phyloP scores from a whole-genome alignment of 768 basidiomycete species.

The Boletus tomentosulus region DNA sequence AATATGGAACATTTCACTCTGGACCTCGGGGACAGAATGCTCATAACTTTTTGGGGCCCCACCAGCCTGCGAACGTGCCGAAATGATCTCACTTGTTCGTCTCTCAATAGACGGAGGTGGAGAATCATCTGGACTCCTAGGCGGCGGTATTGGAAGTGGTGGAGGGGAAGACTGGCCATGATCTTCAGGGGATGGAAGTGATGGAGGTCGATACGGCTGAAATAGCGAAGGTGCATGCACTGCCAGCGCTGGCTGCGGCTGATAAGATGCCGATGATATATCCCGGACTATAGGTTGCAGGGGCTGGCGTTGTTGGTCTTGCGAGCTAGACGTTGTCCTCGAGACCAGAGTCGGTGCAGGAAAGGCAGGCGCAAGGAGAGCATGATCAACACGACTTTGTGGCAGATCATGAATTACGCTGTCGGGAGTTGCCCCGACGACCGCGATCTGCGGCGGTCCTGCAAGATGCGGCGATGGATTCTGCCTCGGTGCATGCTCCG shows the following conservation, averaged over 20 bases:
- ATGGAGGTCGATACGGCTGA: conserved; percentile 21
- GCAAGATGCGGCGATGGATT: conserved; percentile 9
- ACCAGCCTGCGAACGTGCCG: conserved; percentile 13
- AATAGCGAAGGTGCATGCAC: conserved; percentile 23
- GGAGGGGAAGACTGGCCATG: conserved; percentile 25
- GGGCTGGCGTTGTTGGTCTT: conserved; percentile 16
- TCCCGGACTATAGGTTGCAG: conserved; percentile 12
- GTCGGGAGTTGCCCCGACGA: conserved; percentile 29
- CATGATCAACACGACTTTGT: conserved; percentile 18
- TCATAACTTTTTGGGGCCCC: background rate
- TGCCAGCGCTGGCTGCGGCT: conserved; percentile 6
- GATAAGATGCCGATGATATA: conserved; percentile 12
- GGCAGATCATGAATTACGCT: conserved; percentile 20
- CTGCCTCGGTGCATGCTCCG: conserved; percentile 14
- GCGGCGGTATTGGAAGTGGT: conserved; percentile 28
- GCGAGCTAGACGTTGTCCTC: conserved; percentile 22
- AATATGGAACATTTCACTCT: conserved; percentile 28
- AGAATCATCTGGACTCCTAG: conserved; percentile 21
- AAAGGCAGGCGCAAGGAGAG: conserved; percentile 26
- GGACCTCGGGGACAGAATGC: conserved; percentile 11
- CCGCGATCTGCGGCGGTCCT: conserved; percentile 28
- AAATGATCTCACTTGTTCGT: conserved; percentile 26
- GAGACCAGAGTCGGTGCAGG: conserved; percentile 24
- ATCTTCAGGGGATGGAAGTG: conserved; percentile 13
- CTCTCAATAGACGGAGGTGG: conserved; percentile 18